Conservation (phyloP, 1,284 basidiomycete species). For the Thelephora terrestris region DNA sequence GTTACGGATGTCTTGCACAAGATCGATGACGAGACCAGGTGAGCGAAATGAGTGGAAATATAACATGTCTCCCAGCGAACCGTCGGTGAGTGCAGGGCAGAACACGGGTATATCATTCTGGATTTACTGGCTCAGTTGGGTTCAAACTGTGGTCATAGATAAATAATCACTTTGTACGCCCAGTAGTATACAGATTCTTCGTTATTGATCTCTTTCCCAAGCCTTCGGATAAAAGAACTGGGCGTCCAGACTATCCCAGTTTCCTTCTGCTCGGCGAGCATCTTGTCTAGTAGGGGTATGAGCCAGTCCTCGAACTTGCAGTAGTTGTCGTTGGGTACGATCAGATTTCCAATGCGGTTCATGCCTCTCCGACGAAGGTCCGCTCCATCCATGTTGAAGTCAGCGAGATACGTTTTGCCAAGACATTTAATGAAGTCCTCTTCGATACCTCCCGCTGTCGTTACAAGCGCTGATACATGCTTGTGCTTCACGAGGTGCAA, state of each 20-base stretch:
- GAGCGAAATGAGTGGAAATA: slow-evolving; percentile 97
- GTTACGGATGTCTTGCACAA: slow-evolving; percentile 88
- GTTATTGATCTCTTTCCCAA: slow-evolving; percentile 95
- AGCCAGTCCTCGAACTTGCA: slow-evolving; percentile 99
- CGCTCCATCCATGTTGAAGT: slow-evolving; percentile 89
- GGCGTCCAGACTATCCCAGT: slow-evolving; percentile 83
- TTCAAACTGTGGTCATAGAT: slow-evolving; percentile 11
- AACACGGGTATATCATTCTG: slow-evolving; percentile 98
- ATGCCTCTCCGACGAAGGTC: slow-evolving; percentile 81
- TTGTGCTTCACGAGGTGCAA: slow-evolving; percentile 91
- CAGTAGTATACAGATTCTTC: slow-evolving; percentile 98
- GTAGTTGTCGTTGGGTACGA: slow-evolving; percentile 98
- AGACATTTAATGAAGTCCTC: slow-evolving; percentile 99
- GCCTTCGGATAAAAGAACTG: slow-evolving; percentile 82
- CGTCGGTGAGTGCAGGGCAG: slow-evolving; percentile 96
- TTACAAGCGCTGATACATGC: slow-evolving; percentile 85
- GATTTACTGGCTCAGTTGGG: slow-evolving; percentile 14
- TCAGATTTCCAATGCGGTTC: slow-evolving; percentile 96
- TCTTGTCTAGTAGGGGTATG: slow-evolving; percentile 83
- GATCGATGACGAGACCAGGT: slow-evolving; percentile 85
- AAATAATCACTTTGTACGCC: slow-evolving; percentile 85
- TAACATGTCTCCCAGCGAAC: slow-evolving; percentile 97
- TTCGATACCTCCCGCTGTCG: slow-evolving; percentile 96
- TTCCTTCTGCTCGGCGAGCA: slow-evolving; percentile 82
- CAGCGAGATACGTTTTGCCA: slow-evolving; percentile 90